Conservation (phyloP, 805 yeast species). For the Lipomyces chichibuensis region DNA sequence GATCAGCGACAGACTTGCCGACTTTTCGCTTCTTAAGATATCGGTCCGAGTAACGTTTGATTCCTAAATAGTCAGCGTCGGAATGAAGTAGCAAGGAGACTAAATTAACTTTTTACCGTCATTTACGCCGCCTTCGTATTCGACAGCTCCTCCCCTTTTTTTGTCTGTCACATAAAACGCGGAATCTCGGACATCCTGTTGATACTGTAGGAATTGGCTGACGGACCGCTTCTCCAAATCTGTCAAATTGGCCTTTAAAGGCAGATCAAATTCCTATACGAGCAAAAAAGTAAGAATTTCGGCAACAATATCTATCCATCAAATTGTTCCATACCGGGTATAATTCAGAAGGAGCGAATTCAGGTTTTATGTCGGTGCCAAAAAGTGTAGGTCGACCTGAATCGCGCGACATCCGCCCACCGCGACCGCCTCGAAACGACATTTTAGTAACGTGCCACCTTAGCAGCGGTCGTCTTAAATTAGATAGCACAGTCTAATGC, state of each 20-base stretch:
- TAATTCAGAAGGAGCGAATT: constrained; percentile 31
- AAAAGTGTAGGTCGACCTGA: constrained; percentile 23
- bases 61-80: constrained; percentile 12
- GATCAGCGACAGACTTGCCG: constrained; percentile 34
- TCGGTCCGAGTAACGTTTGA: constrained; percentile 38
- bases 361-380: constrained; percentile 32
- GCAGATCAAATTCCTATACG: constrained; percentile 22
- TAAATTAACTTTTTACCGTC: constrained; percentile 18
- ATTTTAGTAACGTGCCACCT: neutral
- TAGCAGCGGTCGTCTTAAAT: neutral
- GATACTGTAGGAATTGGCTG: constrained; percentile 32
- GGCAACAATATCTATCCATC: neutral
- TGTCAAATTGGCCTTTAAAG: constrained; percentile 29
- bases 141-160: constrained; percentile 22
- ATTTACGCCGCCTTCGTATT: constrained; percentile 34
- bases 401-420: constrained; percentile 23
- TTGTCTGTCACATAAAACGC: constrained; percentile 33
- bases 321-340: constrained; percentile 26
- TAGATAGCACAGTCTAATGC: neutral
- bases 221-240: constrained; percentile 31
- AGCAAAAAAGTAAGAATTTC: neutral
- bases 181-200: constrained; percentile 34
- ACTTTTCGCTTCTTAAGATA: constrained; percentile 25
- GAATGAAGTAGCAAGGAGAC: neutral
- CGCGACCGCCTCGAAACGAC: constrained; percentile 35